Evolutionary conservation across 805 yeast species (phyloP), one percentile per base, ranked within the genome.

Genomic region (Nakazawaea molendinolei): DNA sequence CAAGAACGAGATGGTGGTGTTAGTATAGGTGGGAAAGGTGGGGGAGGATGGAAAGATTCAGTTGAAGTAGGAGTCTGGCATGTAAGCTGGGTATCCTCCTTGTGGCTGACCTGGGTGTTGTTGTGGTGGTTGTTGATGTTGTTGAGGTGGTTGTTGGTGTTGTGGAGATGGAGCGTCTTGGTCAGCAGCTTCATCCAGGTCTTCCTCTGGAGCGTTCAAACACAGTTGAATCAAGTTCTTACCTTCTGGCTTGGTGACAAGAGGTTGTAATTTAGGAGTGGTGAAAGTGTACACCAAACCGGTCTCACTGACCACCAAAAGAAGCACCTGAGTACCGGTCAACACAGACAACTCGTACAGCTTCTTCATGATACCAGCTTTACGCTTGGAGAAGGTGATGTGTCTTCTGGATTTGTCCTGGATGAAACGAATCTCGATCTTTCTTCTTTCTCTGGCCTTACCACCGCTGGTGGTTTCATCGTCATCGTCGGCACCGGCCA

Each of bases 291-390:
- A 92, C 38, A 92, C 98, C 44, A 92, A 76, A 12, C 98, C 98
- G n/a, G 98, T 92, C 61, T 92, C 98, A 36, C 95, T 82, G 21
- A 92, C 98, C 39, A 92, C 98, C 49, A 92, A 74, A 42, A 92
- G 68, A 45, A 92, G 71, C 20, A 92, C 97, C 62, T 92, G 98
- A 22, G 98, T 92, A 40, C 98, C 98, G 10, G 98, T 92, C 50
- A 92, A 72, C 36, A 92, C 97, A 15, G 95, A 83, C 46, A 92
- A 71, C 60, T 92, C 98, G 63, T 90, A 92, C n/a, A 98, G 98
- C 67, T 92, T 92, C 67, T 92, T 92, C 98, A 92, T 92, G 53
- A 92, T 90, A 50, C 98, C 98, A 31, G 96, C 97, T 64, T 90
- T 90, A 64, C 98, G 83, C 67, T 92, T 92, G 36, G 97, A 86